phyloP scores from a whole-genome alignment of 1,139 yeast genomes.

The Pichiaceae sp. region DNA sequence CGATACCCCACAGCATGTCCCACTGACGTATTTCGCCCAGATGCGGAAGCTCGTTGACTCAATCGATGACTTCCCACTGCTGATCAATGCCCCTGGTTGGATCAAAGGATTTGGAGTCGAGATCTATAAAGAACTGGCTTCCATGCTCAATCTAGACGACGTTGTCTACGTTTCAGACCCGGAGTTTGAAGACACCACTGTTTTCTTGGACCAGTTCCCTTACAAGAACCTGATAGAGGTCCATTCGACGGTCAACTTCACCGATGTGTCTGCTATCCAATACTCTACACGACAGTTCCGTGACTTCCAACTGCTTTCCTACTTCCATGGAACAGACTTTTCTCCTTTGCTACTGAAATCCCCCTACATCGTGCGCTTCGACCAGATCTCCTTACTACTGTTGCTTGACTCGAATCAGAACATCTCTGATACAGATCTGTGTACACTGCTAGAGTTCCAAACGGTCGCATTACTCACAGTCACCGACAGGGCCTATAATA shows the following conservation, averaged over 20 bases:
- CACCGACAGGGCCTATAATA: neutral
- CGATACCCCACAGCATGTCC: constrained; percentile 64
- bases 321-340: constrained; percentile 50
- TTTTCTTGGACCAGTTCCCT: constrained; percentile 1
- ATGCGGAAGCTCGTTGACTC: constrained; percentile 33
- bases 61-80: constrained; percentile 27
- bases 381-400: constrained; percentile 28
- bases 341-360: constrained; percentile 37
- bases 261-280: constrained; percentile 8
- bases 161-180: constrained; percentile 32
- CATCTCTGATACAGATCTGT: constrained; percentile 31
- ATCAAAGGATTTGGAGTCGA: constrained; percentile 81
- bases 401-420: constrained; percentile 27
- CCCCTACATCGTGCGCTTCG: constrained; percentile 40
- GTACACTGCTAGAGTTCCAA: constrained; percentile 43
- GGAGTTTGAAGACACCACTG: constrained; percentile 3
- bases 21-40: constrained; percentile 43
- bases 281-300: constrained; percentile 48
- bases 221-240: constrained; percentile 1
- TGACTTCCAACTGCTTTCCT: constrained; percentile 39
- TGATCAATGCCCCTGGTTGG: constrained; percentile 92
- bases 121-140: constrained; percentile 43
- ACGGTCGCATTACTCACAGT: constrained; percentile 37
- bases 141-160: constrained; percentile 43
- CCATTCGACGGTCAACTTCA: neutral